These are phyloP conservation scores for Eucalyptus leucophloia DNA, from an alignment of 345 rosid species.

Conservation along the genomic window DNA sequence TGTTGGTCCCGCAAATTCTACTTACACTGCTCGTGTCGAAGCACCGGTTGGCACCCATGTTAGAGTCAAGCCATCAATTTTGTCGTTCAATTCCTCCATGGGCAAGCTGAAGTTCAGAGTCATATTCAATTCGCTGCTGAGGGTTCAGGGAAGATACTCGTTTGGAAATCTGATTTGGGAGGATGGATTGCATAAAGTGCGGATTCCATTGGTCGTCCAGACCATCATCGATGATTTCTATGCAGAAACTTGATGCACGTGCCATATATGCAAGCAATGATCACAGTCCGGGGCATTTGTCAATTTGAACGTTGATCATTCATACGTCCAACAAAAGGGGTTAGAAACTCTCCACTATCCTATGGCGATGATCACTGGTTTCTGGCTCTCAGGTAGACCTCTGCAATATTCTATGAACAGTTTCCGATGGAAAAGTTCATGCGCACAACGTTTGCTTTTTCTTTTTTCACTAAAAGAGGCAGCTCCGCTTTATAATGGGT, in stretches of 20 bases:
- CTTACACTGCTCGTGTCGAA: constrained; percentile 33
- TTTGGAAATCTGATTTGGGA: constrained; percentile 42
- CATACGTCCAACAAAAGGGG: background rate
- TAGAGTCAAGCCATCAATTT: constrained; percentile 33
- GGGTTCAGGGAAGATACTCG: constrained; percentile 43
- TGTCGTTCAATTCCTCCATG: constrained; percentile 32
- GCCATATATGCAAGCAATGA: background rate
- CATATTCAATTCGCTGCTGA: constrained; percentile 10
- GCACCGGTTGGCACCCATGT: constrained; percentile 38
- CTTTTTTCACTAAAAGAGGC: background rate
- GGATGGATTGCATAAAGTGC: constrained; percentile 32
- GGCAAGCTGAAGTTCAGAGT: constrained; percentile 31
- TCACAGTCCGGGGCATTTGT: background rate
- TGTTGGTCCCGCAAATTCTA: constrained; percentile 36
- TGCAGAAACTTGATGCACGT: constrained; percentile 10
- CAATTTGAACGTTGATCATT: background rate
- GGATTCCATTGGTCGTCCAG: constrained; percentile 27
- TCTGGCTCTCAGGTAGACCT: background rate
- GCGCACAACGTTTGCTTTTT: background rate
- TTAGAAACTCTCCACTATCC: background rate
- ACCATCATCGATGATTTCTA: constrained; percentile 11
- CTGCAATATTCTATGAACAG: background rate
- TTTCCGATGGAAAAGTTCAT: background rate
- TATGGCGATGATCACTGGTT: background rate
- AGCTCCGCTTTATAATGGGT: background rate